Base-by-base conservation (phyloP, 164 flowering plant genomes). In the Platanus orientalis region DNA sequence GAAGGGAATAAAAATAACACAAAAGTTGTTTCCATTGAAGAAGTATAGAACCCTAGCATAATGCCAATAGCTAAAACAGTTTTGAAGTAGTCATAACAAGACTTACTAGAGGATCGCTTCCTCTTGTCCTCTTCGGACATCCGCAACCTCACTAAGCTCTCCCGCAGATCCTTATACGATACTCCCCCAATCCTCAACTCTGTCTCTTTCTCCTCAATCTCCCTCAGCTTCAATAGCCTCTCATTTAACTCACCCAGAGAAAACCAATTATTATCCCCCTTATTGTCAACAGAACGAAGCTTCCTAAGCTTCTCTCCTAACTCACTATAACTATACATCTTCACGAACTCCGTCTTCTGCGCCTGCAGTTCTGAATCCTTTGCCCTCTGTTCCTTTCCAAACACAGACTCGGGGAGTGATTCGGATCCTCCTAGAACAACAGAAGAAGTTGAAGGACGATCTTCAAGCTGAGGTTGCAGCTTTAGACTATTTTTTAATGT, bases 161-260 rank as follows among this genome's bases (percentile, higher is more conserved):
- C 70, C 60, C 85, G 80, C 62, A 87, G 54, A 30, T 67, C 86
- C 62, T 34, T 65, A 54, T 47, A 61, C 0, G 69, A 9, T 14
- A 73, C 19, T 7, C 83, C 78, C 0, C 70, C 65, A 53, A 56
- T 51, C 29, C 42, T 56, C 0, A 70, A 36, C 60, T 74, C 64
- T 1, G 59, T 44, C 76, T 78, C 84, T 67, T 80, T 78, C 72
- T 76, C 77, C 64, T 91, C 96, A 39, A 74, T 51, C 73, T 75
- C 85, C 70, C 84, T 81, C 74, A 90, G 24, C 79, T 76, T 84
- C 57, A 23, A 63, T 55, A 92, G 61, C 79, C 98, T 79, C 71
- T 86, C 88, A 77, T 73, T 82, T 79, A 92, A 65, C 73, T 89
- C 98, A 54, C 2, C 54, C 54, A 92, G 27, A 0, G 95, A 84